These are phyloP conservation scores for Claviceps monticola DNA, from an alignment of 2,329 filamentous ascomycete genomes.

Conservation along the genomic window DNA sequence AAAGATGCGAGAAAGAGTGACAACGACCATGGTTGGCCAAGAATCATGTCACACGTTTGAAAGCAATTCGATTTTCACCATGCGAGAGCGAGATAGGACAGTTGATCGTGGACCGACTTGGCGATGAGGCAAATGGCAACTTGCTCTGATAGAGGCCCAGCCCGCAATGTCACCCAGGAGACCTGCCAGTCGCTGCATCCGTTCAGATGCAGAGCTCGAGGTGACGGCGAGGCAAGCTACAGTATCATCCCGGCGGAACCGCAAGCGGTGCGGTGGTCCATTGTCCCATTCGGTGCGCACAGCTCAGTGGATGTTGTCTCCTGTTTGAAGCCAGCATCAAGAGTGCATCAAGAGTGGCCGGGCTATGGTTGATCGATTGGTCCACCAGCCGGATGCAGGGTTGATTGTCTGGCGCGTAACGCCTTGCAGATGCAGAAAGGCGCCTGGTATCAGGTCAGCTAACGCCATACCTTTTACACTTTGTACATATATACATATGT, in stretches of 20 bases:
- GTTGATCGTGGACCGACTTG: slow-evolving; percentile 4
- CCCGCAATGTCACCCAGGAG: neutral
- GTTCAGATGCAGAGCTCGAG: neutral
- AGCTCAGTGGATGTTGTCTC: neutral
- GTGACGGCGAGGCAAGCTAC: neutral
- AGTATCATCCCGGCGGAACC: neutral
- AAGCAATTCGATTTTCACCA: neutral
- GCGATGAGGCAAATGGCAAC: neutral
- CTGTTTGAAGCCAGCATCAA: neutral
- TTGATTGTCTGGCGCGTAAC: neutral
- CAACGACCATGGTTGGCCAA: too few species aligned
- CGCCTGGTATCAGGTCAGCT: neutral
- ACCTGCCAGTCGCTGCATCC: neutral
- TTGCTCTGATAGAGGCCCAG: neutral
- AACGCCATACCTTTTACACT: neutral
- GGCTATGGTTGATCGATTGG: neutral
- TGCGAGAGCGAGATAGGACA: neutral
- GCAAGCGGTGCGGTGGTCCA: neutral
- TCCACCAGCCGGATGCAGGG: neutral
- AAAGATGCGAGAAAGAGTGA: too few species aligned
- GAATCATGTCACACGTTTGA: too few species aligned
- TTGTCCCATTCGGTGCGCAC: neutral
- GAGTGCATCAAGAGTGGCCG: neutral
- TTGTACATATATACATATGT: neutral
- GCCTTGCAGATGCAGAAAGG: neutral